phyloP scores from a whole-genome alignment of 2,329 filamentous ascomycete species.

The Pestalotiopsis sp. region DNA sequence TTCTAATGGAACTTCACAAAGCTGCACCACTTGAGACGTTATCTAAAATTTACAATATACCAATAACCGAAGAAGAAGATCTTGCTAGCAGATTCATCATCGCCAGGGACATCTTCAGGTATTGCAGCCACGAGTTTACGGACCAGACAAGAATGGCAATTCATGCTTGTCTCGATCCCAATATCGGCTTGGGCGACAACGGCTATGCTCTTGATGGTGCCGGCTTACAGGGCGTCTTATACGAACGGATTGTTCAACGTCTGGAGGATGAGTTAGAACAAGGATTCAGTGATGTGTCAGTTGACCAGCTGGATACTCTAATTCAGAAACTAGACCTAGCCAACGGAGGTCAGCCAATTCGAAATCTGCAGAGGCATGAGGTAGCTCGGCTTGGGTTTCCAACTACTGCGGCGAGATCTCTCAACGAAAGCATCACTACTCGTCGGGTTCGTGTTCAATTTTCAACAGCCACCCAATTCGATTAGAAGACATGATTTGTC shows the following conservation, averaged over 20 bases:
- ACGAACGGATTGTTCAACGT: neutral
- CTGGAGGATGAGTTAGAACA: neutral
- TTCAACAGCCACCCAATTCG: too few relatives aligned
- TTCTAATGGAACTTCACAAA: neutral
- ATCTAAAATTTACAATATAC: neutral
- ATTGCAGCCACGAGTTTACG: neutral
- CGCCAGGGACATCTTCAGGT: neutral
- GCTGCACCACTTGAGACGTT: neutral
- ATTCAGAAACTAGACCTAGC: neutral
- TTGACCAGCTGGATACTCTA: neutral
- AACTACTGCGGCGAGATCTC: neutral
- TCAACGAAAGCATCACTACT: neutral
- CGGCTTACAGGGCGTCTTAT: neutral
- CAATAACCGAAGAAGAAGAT: neutral
- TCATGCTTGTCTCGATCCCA: neutral
- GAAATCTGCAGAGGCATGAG: neutral
- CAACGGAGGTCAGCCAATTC: neutral
- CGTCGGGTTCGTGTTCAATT: too few relatives aligned
- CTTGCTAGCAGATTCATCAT: neutral
- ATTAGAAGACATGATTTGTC: too few relatives aligned
- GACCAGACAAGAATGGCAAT: neutral
- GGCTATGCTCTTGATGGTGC: rapidly evolving
- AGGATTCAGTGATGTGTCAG: neutral
- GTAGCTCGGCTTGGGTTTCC: neutral
- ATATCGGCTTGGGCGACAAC: neutral